phyloP scores from a whole-genome alignment of 768 basidiomycete species.

The Trametes coccinea region DNA sequence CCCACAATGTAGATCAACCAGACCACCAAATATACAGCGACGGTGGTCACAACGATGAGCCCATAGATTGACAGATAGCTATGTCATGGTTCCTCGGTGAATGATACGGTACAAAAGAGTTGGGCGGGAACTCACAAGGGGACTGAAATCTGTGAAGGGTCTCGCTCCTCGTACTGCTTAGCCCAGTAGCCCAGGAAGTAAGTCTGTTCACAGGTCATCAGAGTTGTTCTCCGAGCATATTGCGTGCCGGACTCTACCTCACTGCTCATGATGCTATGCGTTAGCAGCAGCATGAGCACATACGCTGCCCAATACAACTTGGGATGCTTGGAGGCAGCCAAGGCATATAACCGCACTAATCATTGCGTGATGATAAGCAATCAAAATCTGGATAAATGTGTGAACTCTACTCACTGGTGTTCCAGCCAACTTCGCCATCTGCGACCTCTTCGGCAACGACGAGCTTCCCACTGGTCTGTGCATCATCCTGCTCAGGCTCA shows the following conservation, averaged over 20 bases:
- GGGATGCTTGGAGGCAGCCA: conserved; percentile 12
- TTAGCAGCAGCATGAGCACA: conserved; percentile 26
- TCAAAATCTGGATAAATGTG: too few species aligned
- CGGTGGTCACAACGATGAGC: conserved; percentile 35
- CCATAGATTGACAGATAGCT: conserved; percentile 54
- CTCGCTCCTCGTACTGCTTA: conserved; percentile 39
- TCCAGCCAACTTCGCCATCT: conserved; percentile 58
- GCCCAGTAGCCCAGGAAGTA: conserved; percentile 52
- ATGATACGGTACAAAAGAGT: too few species aligned
- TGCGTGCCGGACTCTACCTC: conserved; percentile 5
- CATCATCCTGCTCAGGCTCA: conserved; percentile 17
- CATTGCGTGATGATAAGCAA: background rate
- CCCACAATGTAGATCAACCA: conserved; percentile 48
- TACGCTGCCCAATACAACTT: conserved; percentile 3
- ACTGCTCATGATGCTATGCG: conserved; percentile 7
- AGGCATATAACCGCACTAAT: conserved; percentile 34
- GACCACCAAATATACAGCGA: conserved; percentile 36
- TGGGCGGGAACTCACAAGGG: conserved; percentile 31
- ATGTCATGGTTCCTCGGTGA: background rate
- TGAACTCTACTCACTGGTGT: conserved; percentile 28
- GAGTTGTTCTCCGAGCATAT: conserved; percentile 17
- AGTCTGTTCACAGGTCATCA: conserved; percentile 22
- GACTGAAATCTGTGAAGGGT: conserved; percentile 36
- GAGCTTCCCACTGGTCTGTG: conserved; percentile 52
- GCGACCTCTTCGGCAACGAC: conserved; percentile 65